Evolutionary conservation across 345 rosid genomes (phyloP), one percentile per base, ranked within the genome.

Genomic region (Brassica carinata): DNA sequence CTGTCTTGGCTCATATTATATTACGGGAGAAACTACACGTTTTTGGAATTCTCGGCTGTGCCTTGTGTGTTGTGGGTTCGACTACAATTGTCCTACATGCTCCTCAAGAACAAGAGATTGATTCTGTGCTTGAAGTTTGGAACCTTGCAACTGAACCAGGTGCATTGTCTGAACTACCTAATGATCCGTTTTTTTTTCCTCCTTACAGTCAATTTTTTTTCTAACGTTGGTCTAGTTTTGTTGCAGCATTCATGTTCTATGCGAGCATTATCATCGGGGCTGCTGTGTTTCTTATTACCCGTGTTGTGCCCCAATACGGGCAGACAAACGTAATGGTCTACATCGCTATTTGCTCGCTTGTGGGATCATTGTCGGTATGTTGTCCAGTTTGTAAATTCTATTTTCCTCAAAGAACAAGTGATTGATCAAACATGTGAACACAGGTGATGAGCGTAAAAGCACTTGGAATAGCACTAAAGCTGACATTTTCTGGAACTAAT

Each of bases 91-190:
- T 93, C 31, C 77, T 96, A 64, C 99, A 96, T 86, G 99, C 98
- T 79, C 98, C 99, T 81, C 99, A 89, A 83, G 99, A 96, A 83
- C 91, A 89, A 15, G 90, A 85, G 73, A 96, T 93, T 72, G 91
- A 86, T 74, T 96, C 99, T 63, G 99, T 96, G 19, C 72, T 30
- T 69, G 92, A 96, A 86, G 97, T 93, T 73, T 96, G 99, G 99
- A 87, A 88, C 83, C 99, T 93, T 86, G 99, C 99, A 45, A 96
- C 98, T 2, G 99, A 93, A 85, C 99, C 99, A 84, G 99, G 99
- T 95, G 74, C 15, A 26, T 79, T 71, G 38, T 53, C 70, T 71
- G 51, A 10, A 9, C 51, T 10, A 43, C n/a, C n/a, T 48, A 4
- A 23, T 2, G 5, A 6, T 43, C 71, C 19, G 14, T 38, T 70